Evolutionary conservation across 257 asterid species (phyloP).

Genomic region (Coffea eugenioides): DNA sequence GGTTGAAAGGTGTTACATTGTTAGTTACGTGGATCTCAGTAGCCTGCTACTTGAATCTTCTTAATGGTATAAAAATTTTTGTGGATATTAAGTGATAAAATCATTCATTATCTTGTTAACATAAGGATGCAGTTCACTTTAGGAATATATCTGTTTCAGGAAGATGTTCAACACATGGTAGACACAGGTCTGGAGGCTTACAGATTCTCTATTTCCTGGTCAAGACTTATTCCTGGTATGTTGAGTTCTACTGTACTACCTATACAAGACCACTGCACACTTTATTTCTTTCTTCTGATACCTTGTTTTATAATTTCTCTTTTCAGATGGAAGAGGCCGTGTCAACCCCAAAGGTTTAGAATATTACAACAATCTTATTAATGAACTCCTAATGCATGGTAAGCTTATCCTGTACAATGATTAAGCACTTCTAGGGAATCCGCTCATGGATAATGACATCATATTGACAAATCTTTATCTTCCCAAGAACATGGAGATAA

Average conservation of each 20-base stretch:
- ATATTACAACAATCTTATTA: constrained; percentile 53
- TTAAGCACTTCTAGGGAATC: neutral
- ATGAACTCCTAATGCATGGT: constrained; percentile 47
- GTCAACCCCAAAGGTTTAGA: constrained; percentile 40
- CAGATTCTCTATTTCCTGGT: constrained; percentile 34
- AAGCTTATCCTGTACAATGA: too few species aligned
- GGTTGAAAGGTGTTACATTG: too few species aligned
- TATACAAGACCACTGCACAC: neutral
- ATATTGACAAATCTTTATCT: neutral
- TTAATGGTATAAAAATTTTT: too few species aligned
- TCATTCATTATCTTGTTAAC: too few species aligned
- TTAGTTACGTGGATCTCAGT: too few species aligned
- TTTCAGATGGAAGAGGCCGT: constrained; percentile 31
- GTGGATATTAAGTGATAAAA: too few species aligned
- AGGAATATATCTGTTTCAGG: too few species aligned
- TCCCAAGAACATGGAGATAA: too few species aligned
- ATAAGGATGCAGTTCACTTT: too few species aligned
- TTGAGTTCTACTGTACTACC: neutral
- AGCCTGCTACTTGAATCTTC: too few species aligned
- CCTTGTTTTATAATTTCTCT: neutral
- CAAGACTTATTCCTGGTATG: constrained; percentile 28
- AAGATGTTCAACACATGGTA: too few species aligned
- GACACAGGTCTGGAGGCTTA: constrained; percentile 29
- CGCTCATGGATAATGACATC: neutral
- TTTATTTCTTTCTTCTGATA: neutral